Conservation (phyloP, 306 rosid species). For the Medicago lupulina region DNA sequence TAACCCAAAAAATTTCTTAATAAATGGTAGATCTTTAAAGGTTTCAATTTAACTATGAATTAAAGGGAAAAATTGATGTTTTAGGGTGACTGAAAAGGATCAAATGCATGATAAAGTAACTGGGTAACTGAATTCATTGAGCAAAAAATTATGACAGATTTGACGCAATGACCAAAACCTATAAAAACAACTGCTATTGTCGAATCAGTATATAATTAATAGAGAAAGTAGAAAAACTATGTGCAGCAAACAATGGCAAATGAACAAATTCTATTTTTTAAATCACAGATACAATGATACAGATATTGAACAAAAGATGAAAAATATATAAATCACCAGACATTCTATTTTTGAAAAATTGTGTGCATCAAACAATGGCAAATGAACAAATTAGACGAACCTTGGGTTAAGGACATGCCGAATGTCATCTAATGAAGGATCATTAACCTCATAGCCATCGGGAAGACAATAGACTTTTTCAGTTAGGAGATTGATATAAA, state of each 20-base stretch:
- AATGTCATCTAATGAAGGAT: slow-evolving; percentile 92
- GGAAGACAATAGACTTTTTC: slow-evolving; percentile 98
- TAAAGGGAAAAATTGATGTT: background rate
- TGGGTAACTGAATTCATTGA: slow-evolving; percentile 15
- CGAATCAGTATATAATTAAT: slow-evolving; percentile 8
- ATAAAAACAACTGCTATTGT: background rate
- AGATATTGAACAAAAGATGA: slow-evolving; percentile 1
- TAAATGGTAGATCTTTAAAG: background rate
- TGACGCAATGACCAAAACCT: slow-evolving; percentile 18
- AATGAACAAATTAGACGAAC: slow-evolving; percentile 50
- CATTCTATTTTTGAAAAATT: background rate
- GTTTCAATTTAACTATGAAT: slow-evolving; percentile 16
- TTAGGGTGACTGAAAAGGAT: slow-evolving; percentile 4
- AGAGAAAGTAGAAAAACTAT: too few relatives aligned
- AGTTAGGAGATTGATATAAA: slow-evolving; percentile 86
- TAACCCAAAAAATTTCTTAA: background rate
- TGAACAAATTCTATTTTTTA: too few relatives aligned
- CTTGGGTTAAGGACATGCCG: slow-evolving; percentile 93
- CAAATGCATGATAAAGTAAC: slow-evolving; percentile 21
- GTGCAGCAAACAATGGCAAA: too few relatives aligned
- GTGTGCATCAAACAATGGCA: slow-evolving; percentile 20
- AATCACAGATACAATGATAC: background rate
- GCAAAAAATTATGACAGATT: slow-evolving; percentile 9
- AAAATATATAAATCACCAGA: slow-evolving; percentile 20
- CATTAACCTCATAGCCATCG: slow-evolving; percentile 94